Base-by-base conservation (phyloP, 1,284 basidiomycete genomes). In the Sanghuangporus sanghuang region DNA sequence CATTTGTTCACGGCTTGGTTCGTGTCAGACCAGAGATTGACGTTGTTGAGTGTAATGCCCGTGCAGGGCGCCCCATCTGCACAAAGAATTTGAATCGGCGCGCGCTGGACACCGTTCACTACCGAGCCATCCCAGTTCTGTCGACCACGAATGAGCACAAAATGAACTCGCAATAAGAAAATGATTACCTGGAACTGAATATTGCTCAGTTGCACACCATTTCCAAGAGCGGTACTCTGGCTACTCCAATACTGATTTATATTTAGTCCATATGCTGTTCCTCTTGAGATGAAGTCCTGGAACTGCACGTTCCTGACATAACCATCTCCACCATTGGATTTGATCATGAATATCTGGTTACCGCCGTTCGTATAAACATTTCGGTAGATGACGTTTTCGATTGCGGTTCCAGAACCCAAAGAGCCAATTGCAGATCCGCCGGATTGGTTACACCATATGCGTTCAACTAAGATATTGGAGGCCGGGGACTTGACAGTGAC, bases 301-400 rank as follows among this genome's bases (percentile, higher is more conserved):
- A 77, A 71, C 8, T 72, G 64, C 23, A 76, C 73, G 64, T 76
- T 75, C 49, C 64, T 65, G 57, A 77, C 73, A 57, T 68, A 72
- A 7, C 75, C 75, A 12, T 69, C 69, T 16, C 75, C 75, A 9
- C 71, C 68, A 66, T 75, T 73, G 39, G 70, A 71, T 68, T 77
- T 77, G 69, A 77, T 72, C 75, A 77, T 76, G 66, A 76, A 71
- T 2, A 72, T 71, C 65, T 74, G 73, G 69, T 75, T 75, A 0
- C 74, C 75, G 40, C 74, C 74, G 57, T 74, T 74, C 39, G 71
- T 74, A 63, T 75, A 75, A 27, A 75, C 67, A 59, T 75, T 70
- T 6, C 69, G 63, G 57, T 76, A 76, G 12, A 73, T 38, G 39
- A 77, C 70, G 59, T 76, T 71, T 65, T 71, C 63, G 60, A 77